Evolutionary conservation across 306 rosid species (phyloP), one percentile per base, ranked within the genome.

Genomic region (Cucurbita argyrosperma): DNA sequence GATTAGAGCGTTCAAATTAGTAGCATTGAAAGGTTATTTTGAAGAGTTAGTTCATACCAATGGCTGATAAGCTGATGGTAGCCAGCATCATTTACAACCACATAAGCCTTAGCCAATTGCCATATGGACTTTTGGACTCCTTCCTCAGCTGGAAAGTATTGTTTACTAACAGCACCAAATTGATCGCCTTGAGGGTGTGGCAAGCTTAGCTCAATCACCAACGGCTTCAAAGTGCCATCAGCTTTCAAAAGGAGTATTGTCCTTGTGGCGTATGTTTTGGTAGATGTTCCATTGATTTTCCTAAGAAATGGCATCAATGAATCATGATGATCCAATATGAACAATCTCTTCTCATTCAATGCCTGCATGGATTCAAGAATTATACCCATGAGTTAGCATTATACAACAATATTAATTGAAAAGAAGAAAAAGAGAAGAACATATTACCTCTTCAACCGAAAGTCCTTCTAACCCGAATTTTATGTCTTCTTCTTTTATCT

Each of bases 61-160:
- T 93, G 97, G 78, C 89, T 86, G 42, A 89, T 45, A 18, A 93
- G 97, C 35, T 89, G 87, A 82, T 93, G 98, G 72, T 82, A 76
- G 18, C 97, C 97, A 0, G 92, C 84, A 76, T 89, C 96, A 4
- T 87, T 88, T 14, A 87, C 81, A 38, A 76, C 82, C 11, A 87
- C 98, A 71, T 86, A 90, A 76, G 92, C 97, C 79, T 93, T 90
- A 5, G 97, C 98, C 30, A 90, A 55, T 61, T 85, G 90, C 98
- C 98, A 90, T 4, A 85, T 60, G 61, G 88, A 83, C 40, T 74
- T 74, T 68, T 86, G 84, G 45, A 89, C 81, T 12, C 94, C 94
- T 58, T 75, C 40, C 52, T 86, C 77, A 4, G 83, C 85, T n/a
- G 92, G 92, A 4, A 76, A 72, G 79, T 69, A 84, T 21, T 89